These are phyloP conservation scores for Camelina laxa DNA, from an alignment of 345 rosid species.

Conservation along the genomic window DNA sequence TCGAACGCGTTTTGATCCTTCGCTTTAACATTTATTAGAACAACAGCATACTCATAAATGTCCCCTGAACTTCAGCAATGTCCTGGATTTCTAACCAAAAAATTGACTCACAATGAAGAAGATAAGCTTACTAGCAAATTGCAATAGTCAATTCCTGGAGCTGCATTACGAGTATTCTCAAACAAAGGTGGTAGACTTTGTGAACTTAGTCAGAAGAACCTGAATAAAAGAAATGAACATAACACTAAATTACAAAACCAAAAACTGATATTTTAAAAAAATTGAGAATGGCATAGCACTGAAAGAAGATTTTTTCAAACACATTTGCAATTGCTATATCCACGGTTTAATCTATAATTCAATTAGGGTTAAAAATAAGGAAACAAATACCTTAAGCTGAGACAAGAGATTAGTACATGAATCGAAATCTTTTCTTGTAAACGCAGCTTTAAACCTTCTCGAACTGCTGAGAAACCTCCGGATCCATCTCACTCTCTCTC, in stretches of 20 bases:
- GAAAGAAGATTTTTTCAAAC: background rate
- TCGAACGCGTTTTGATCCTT: slow-evolving; percentile 95
- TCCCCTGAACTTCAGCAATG: slow-evolving; percentile 57
- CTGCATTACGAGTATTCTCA: slow-evolving; percentile 63
- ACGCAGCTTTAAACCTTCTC: slow-evolving; percentile 79
- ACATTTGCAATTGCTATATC: background rate
- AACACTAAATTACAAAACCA: background rate
- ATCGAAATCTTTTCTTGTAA: slow-evolving; percentile 62
- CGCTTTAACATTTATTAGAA: slow-evolving; percentile 72
- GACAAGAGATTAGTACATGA: slow-evolving; percentile 58
- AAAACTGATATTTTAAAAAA: background rate
- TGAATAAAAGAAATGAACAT: slow-evolving; percentile 31
- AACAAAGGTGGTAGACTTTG: slow-evolving; percentile 85
- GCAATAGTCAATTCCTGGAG: slow-evolving; percentile 60
- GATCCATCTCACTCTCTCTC: slow-evolving; percentile 62
- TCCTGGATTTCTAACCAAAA: background rate
- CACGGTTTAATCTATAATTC: background rate
- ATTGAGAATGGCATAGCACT: background rate
- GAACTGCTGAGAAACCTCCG: slow-evolving; percentile 81
- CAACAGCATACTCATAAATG: slow-evolving; percentile 81
- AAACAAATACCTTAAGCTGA: slow-evolving; percentile 71
- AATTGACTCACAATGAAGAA: background rate
- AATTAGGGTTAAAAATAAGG: background rate
- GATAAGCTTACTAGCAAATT: slow-evolving; percentile 67
- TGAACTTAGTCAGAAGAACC: slow-evolving; percentile 75